Base-by-base conservation (phyloP, 441 rosid genomes). In the Geranium incanum region DNA sequence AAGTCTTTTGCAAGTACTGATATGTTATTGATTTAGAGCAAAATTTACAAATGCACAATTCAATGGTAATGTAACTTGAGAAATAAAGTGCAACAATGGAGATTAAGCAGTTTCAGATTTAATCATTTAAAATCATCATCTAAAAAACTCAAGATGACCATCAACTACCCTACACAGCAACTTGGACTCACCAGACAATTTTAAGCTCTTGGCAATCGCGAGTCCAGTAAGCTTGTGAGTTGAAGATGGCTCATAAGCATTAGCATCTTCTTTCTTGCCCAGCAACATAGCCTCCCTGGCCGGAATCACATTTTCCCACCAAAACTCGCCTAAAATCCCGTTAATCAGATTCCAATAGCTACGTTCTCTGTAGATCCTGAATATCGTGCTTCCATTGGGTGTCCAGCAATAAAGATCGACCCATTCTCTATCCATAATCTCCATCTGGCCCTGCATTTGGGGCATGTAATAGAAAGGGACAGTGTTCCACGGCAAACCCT, bases 381-480 rank as follows among this genome's bases (percentile, higher is more conserved):
- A 89, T 9, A 89, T 83, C 2, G 96, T 77, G 82, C 98, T 91
- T 72, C 96, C 98, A 33, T 93, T 92, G 16, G 80, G 82, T 8
- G 97, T 94, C 97, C 97, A 94, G 81, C 97, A 94, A 79, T 87
- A 94, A 71, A 94, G 71, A 76, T 94, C 93, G 0, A 90, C 90
- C 99, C 99, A 94, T 7, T 94, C 97, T 67, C 97, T 79, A 71
- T 86, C 86, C 97, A 92, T 89, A 66, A 94, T 87, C 83, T 94
- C 97, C 92, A 94, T 84, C 69, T 94, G 99, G 57, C 99, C 99
- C 72, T 94, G 99, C 72, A 92, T 83, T 77, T 92, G 97, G 72
- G 97, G 99, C 96, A 92, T 90, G 84, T 92, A 92, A 72, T 94
- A 92, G 82, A 87, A 94, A 0, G 99, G 99, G 74, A 92, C 73